Conservation (phyloP, 169 alveolate genomes). For the Eimeria acervulina region DNA sequence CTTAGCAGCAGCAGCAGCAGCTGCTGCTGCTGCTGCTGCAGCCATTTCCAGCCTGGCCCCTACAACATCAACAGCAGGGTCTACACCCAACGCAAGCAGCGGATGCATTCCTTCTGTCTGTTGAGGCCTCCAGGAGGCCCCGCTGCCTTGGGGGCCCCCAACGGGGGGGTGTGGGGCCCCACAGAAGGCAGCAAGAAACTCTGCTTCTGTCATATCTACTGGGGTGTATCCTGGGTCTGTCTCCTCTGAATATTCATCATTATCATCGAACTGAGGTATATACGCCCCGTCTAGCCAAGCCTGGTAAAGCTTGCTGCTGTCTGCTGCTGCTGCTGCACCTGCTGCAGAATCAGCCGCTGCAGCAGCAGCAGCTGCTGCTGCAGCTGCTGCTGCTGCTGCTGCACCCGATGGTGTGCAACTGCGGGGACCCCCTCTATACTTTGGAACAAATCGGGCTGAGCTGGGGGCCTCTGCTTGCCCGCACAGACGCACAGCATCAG, state of each 20-base stretch:
- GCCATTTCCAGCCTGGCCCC: constrained; percentile 74
- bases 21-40: constrained; percentile 69
- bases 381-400: constrained; percentile 61
- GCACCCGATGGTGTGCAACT: constrained; percentile 62
- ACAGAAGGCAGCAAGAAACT: constrained; percentile 66
- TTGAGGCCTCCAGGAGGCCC: constrained; percentile 43
- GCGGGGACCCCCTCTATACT: constrained; percentile 54
- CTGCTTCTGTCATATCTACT: constrained; percentile 17
- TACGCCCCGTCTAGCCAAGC: constrained; percentile 70
- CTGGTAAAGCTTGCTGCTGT: constrained; percentile 24
- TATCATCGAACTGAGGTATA: constrained; percentile 46
- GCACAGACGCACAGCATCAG: constrained; percentile 65
- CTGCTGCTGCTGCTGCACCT: constrained; percentile 13
- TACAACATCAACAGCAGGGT: constrained; percentile 56
- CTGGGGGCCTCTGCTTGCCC: constrained; percentile 42
- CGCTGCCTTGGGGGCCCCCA: constrained; percentile 41
- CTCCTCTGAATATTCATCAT: constrained; percentile 52
- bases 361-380: constrained; percentile 56
- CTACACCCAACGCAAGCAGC: constrained; percentile 25
- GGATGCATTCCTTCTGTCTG: constrained; percentile 47
- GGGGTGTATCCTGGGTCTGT: constrained; percentile 59
- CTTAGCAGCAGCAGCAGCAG: constrained; percentile 20
- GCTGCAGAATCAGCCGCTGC: constrained; percentile 30
- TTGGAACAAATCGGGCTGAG: constrained; percentile 54
- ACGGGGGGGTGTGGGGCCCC: constrained; percentile 12